Evolutionary conservation across 441 rosid species (phyloP).

Genomic region (Biscutella laevigata): DNA sequence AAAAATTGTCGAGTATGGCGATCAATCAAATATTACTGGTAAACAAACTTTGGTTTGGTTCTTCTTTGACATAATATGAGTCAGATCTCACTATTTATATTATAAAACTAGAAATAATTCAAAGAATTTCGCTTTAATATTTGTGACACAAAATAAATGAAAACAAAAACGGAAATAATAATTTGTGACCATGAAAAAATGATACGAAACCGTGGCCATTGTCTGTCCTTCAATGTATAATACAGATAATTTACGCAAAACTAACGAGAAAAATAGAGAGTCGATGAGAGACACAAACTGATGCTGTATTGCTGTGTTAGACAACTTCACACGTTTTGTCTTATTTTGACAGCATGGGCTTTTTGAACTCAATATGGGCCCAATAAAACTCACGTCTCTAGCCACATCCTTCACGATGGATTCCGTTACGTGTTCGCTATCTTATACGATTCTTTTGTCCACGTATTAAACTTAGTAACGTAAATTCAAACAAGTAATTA

Average conservation of each 20-base stretch:
- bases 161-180: no score
- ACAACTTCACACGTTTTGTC: no score
- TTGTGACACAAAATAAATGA: no score
- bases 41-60: conserved; percentile 4
- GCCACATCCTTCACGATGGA: conserved; percentile 1
- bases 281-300: no score
- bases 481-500: neutral
- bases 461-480: neutral
- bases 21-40: neutral
- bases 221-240: neutral
- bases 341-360: conserved; percentile 6
- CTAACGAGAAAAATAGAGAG: no score
- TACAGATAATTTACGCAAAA: no score
- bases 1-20: neutral
- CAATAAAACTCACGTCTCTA: neutral
- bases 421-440: conserved; percentile 19
- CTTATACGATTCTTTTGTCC: neutral
- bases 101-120: neutral
- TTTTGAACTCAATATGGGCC: conserved; percentile 6
- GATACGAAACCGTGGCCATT: conserved; percentile 6
- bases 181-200: conserved; percentile 18
- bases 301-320: no score
- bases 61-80: neutral
- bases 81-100: conserved; percentile 15
- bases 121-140: neutral